These are phyloP conservation scores for Alternaria ethzedia DNA, from an alignment of 2,329 filamentous ascomycete genomes.

Conservation along the genomic window DNA sequence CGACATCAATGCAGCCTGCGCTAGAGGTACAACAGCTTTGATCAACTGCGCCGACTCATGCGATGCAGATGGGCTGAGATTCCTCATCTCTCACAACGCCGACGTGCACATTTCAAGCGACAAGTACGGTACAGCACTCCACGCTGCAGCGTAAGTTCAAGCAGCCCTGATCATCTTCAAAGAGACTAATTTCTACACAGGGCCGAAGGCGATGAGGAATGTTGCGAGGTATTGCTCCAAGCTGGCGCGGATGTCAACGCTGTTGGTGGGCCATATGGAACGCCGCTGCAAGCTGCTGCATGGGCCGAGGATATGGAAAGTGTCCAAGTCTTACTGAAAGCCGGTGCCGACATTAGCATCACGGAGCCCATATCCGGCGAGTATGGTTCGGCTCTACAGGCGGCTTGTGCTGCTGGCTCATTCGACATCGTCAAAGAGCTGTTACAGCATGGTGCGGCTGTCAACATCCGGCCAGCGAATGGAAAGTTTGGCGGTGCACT, in stretches of 20 bases:
- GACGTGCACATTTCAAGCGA: slow-evolving; percentile 22
- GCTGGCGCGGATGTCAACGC: slow-evolving; percentile 26
- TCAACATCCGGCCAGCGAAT: slow-evolving; percentile 22
- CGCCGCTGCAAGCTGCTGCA: slow-evolving; percentile 26
- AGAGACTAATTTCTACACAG: slow-evolving; percentile 6
- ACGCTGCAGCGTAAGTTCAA: slow-evolving; percentile 24
- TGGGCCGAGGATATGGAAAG: slow-evolving; percentile 19
- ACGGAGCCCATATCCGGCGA: slow-evolving; percentile 16
- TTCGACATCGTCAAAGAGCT: slow-evolving; percentile 18
- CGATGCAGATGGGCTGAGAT: slow-evolving; percentile 22
- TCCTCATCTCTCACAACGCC: slow-evolving; percentile 21
- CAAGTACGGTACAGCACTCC: slow-evolving; percentile 27
- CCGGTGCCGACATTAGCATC: slow-evolving; percentile 21
- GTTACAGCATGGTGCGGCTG: slow-evolving; percentile 20
- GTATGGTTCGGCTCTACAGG: slow-evolving; percentile 30
- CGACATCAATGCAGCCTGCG: slow-evolving; percentile 26
- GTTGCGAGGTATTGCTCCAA: slow-evolving; percentile 24
- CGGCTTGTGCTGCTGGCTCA: slow-evolving; percentile 23
- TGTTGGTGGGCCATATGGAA: slow-evolving; percentile 23
- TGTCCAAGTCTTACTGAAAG: slow-evolving; percentile 16
- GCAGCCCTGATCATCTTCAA: neutral
- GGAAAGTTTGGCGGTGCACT: slow-evolving; percentile 22
- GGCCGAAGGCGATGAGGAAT: slow-evolving; percentile 17
- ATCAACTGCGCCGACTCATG: slow-evolving; percentile 23
- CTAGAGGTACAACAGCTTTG: slow-evolving; percentile 28